Base-by-base conservation (phyloP, 805 yeast species). In the Metschnikowia orientalis region DNA sequence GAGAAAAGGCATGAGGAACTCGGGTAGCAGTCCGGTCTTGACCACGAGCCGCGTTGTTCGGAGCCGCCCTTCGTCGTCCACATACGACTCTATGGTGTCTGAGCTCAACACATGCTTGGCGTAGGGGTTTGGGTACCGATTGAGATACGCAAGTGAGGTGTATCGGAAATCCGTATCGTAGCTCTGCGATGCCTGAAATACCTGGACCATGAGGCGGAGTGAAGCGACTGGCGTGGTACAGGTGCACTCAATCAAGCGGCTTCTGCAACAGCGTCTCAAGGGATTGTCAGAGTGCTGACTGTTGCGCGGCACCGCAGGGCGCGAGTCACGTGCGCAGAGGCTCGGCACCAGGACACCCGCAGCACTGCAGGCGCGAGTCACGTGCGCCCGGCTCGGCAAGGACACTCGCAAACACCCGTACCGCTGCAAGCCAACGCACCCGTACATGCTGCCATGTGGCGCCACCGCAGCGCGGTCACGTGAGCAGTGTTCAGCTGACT, bases 51-150 rank as follows among this genome's bases (percentile, higher is more conserved):
- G 71, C 4, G 90, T 82, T 23, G 84, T 77, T 44, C 75, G 72
- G 28, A 89, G 68, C 30, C 76, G 67, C 15, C 94, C 94, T 8
- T 75, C 63, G 1, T 51, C 43, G 41, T 81, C 86, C 12, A 86
- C 65, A 39, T 63, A 55, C 32, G 73, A 62, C 20, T 77, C 77
- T 10, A 89, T 53, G 2, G 95, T 83, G 54, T 89, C 97, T 17
- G 77, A 78, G 6, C 95, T 81, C 21, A 80, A 63, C 8, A 90
- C 96, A 61, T 90, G 96, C 7, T 75, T 64, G 11, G 96, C 80
- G 54, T 71, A 88, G 2, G 97, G 97, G 54, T 80, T 79, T 9
- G 81, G 81, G 41, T 63, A 65, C 37, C 69, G 40, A 44, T 64
- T 65, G 59, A 85, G 79, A 53, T 81, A 80, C 1, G 95, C 95